Evolutionary conservation across 495 filamentous ascomycete species (phyloP).

Genomic region (Penicillium robsamsonii): DNA sequence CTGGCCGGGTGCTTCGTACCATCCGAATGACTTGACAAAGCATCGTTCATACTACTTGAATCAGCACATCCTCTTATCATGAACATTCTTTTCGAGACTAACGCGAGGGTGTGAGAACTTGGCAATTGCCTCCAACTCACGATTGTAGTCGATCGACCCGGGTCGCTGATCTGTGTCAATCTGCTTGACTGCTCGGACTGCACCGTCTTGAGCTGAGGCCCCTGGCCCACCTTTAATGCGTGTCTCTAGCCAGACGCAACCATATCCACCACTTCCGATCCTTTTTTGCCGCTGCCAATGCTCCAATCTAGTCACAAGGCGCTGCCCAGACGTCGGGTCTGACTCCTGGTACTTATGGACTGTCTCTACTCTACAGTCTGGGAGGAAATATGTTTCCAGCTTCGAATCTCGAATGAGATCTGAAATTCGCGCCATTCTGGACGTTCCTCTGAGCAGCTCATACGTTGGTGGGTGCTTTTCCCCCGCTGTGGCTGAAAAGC

Average conservation of each 20-base stretch:
- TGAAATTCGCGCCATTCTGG: constrained; percentile 12
- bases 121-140: constrained; percentile 42
- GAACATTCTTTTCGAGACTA: neutral
- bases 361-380: constrained; percentile 15
- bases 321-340: constrained; percentile 4
- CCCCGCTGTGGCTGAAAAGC: neutral
- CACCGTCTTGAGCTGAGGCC: neutral
- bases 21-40: constrained; percentile 35
- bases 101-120: constrained; percentile 38
- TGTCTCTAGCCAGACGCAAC: constrained; percentile 37
- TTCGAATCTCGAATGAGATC: constrained; percentile 31
- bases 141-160: constrained; percentile 24
- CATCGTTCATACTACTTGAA: constrained; percentile 16
- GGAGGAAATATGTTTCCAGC: constrained; percentile 24
- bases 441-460: neutral
- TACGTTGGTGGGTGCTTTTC: neutral
- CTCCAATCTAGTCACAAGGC: constrained; percentile 17
- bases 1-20: constrained; percentile 28
- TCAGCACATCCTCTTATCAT: neutral
- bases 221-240: constrained; percentile 7
- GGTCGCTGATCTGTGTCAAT: constrained; percentile 17
- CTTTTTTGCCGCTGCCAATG: constrained; percentile 24
- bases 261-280: constrained; percentile 31
- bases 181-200: constrained; percentile 17
- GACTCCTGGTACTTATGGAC: constrained; percentile 21